phyloP scores from a whole-genome alignment of 306 rosid species.

The Sechiopsis laciniata region DNA sequence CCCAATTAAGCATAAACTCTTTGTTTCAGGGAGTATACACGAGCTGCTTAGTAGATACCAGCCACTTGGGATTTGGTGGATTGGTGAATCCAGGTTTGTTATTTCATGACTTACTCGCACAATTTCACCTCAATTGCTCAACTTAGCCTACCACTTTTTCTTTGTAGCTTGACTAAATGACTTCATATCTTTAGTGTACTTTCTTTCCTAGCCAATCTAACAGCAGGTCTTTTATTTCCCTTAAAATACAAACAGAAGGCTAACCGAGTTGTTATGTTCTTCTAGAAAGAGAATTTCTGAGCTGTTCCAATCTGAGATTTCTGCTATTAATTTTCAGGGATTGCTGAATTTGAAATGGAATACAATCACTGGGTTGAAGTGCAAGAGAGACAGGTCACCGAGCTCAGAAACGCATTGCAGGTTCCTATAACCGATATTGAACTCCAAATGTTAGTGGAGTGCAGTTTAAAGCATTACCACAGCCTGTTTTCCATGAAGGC shows the following conservation, averaged over 20 bases:
- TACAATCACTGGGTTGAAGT: constrained; percentile 80
- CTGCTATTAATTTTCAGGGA: constrained; percentile 39
- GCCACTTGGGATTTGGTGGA: constrained; percentile 46
- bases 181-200: too few relatives aligned
- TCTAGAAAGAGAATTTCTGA: constrained; percentile 3
- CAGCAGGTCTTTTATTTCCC: too few relatives aligned
- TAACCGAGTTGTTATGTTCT: background rate
- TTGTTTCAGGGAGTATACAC: constrained; percentile 45
- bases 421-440: constrained; percentile 45
- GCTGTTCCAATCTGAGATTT: constrained; percentile 10
- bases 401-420: constrained; percentile 72
- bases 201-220: too few relatives aligned
- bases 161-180: too few relatives aligned
- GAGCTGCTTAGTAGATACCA: constrained; percentile 36
- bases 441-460: constrained; percentile 54
- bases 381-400: constrained; percentile 50
- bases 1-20: constrained; percentile 12
- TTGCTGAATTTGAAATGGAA: constrained; percentile 68
- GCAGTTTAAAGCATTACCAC: constrained; percentile 57
- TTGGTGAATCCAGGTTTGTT: constrained; percentile 58
- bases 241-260: too few relatives aligned
- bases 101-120: constrained; percentile 12
- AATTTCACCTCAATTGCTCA: background rate
- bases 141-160: too few relatives aligned
- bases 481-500: constrained; percentile 66